A percentile compares a stretch with the other conserved stretches of the same genome.
Conservation (phyloP, 2,329 filamentous ascomycete genomes). For the Fusarium proliferatum region DNA sequence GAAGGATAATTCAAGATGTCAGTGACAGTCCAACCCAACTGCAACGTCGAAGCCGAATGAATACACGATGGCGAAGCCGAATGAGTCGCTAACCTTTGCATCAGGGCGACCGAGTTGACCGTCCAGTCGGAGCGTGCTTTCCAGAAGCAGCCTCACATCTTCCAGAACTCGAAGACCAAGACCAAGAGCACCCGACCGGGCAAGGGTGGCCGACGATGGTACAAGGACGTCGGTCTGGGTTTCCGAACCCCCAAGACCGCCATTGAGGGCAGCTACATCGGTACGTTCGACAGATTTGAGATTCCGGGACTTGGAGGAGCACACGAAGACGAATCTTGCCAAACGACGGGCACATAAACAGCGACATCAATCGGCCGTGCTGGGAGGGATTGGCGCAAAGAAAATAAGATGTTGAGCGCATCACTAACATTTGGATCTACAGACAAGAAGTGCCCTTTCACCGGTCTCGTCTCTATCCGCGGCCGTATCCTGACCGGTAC, state of each 20-base stretch:
- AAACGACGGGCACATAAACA: background rate
- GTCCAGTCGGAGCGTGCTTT: constrained; percentile 99
- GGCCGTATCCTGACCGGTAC: constrained; percentile 99
- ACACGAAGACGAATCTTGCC: constrained; percentile 3
- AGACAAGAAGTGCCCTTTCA: constrained; percentile 99
- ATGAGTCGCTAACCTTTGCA: constrained; percentile 53
- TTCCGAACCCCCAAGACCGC: constrained; percentile 99
- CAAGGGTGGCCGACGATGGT: constrained; percentile 93
- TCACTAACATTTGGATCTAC: constrained; percentile 47
- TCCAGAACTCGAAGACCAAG: constrained; percentile 97
- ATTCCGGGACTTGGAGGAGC: constrained; percentile 11
- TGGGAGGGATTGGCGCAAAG: background rate
- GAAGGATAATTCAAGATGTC: constrained; percentile 59
- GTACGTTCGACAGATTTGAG: constrained; percentile 70
- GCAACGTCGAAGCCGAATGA: constrained; percentile 21
- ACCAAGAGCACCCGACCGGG: constrained; percentile 84
- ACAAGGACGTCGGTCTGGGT: constrained; percentile 99
- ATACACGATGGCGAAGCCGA: constrained; percentile 35
- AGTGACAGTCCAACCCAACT: constrained; percentile 41
- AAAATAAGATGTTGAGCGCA: constrained; percentile 3
- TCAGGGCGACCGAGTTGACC: constrained; percentile 97
- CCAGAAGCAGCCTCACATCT: constrained; percentile 99
- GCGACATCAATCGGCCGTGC: background rate
- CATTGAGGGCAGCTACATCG: constrained; percentile 99
- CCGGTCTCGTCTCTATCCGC: constrained; percentile 98